A percentile compares a stretch with the other conserved stretches of the same genome.
phyloP scores from a whole-genome alignment of 371 early-diverging fungal species.

The Parasitella parasitica region DNA sequence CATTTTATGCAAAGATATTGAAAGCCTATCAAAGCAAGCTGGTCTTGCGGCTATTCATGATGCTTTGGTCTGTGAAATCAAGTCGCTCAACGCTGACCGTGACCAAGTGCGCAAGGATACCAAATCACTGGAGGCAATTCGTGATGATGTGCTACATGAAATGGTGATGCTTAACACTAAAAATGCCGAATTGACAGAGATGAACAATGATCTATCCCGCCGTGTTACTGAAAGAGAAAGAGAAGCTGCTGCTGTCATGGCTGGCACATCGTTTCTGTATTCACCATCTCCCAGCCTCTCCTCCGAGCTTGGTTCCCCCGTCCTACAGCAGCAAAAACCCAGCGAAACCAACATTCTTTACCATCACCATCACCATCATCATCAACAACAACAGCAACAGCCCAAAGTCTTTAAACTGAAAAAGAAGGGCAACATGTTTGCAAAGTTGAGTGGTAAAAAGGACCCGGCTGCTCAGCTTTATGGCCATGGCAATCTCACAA shows the following conservation, averaged over 20 bases:
- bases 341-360: conserved; percentile 22
- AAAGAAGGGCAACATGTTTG: conserved; percentile 47
- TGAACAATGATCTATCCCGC: conserved; percentile 57
- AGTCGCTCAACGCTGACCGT: conserved; percentile 30
- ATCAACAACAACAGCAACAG: conserved; percentile 26
- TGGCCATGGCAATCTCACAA: neutral
- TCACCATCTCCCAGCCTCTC: conserved; percentile 27
- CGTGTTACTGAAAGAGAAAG: conserved; percentile 43
- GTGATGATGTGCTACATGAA: conserved; percentile 44
- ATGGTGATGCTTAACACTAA: conserved; percentile 56
- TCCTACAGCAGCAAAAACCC: conserved; percentile 16
- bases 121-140: conserved; percentile 19
- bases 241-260: conserved; percentile 33
- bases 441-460: conserved; percentile 37
- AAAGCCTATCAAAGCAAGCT: conserved; percentile 36
- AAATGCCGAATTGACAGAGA: conserved; percentile 52
- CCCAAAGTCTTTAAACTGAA: conserved; percentile 46
- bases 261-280: conserved; percentile 27
- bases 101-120: conserved; percentile 27
- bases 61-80: conserved; percentile 29
- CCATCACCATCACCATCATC: conserved; percentile 8
- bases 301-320: conserved; percentile 18
- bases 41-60: conserved; percentile 28
- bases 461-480: conserved; percentile 3
- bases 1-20: conserved; percentile 28